These are phyloP conservation scores for Xylariaceae sp. DNA, from an alignment of 2,329 filamentous ascomycete species.

Conservation along the genomic window DNA sequence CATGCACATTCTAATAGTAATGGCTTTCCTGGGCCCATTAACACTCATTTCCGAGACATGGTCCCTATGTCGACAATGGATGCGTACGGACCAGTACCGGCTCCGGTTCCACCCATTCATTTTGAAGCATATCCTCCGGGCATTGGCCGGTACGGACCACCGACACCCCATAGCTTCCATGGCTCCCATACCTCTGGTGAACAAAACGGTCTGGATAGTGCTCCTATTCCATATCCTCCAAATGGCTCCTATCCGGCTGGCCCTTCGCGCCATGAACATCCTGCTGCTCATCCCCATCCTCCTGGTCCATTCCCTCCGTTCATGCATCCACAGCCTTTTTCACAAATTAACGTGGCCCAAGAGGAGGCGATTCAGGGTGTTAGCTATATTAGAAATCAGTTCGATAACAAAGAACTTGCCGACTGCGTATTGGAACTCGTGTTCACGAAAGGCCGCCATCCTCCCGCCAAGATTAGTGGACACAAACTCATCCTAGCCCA, in stretches of 20 bases:
- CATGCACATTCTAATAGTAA: constrained; percentile 38
- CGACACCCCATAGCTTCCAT: constrained; percentile 66
- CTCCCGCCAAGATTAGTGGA: constrained; percentile 54
- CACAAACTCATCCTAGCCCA: constrained; percentile 63
- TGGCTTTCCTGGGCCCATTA: constrained; percentile 36
- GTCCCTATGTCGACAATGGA: constrained; percentile 36
- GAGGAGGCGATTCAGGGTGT: constrained; percentile 38
- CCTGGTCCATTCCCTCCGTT: constrained; percentile 38
- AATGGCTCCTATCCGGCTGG: constrained; percentile 43
- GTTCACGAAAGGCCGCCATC: constrained; percentile 44
- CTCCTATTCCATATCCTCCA: constrained; percentile 46
- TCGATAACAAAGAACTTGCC: constrained; percentile 47
- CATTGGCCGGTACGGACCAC: constrained; percentile 53
- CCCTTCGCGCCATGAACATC: constrained; percentile 30
- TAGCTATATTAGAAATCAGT: constrained; percentile 46
- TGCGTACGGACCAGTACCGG: constrained; percentile 32
- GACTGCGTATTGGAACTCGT: constrained; percentile 51
- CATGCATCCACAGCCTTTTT: constrained; percentile 32
- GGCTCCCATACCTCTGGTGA: constrained; percentile 63
- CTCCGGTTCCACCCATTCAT: constrained; percentile 36
- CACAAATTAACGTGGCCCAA: constrained; percentile 29
- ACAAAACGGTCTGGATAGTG: constrained; percentile 49
- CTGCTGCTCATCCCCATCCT: constrained; percentile 27
- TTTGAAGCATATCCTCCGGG: constrained; percentile 44
- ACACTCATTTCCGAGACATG: constrained; percentile 38